Conservation (phyloP, 202 grass and related monocot genomes). For the Musa balbisiana region DNA sequence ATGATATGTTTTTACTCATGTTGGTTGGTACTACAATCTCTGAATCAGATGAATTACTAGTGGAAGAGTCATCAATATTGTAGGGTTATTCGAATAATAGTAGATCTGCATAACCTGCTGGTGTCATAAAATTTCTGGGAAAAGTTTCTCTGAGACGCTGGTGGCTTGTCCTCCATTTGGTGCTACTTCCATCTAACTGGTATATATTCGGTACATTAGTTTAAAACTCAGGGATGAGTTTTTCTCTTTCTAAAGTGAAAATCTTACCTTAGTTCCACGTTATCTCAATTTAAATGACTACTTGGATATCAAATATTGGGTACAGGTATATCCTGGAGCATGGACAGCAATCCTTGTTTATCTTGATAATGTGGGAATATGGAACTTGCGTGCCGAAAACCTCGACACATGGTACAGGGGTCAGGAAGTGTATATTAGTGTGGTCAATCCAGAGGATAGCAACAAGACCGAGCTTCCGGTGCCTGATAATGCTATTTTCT, state of each 20-base stretch:
- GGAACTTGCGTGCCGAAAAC: constrained; percentile 79
- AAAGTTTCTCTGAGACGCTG: background rate
- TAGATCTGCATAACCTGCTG: too few relatives aligned
- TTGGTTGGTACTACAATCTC: too few relatives aligned
- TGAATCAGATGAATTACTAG: too few relatives aligned
- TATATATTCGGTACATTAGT: background rate
- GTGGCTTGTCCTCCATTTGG: background rate
- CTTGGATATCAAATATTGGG: constrained; percentile 8
- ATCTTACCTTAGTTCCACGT: background rate
- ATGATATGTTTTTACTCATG: too few relatives aligned
- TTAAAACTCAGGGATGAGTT: background rate
- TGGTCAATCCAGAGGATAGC: constrained; percentile 61
- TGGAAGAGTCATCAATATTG: too few relatives aligned
- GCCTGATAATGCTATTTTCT: constrained; percentile 78
- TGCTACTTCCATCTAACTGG: background rate
- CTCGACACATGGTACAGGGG: constrained; percentile 89
- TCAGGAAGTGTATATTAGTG: constrained; percentile 81
- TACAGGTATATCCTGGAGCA: constrained; percentile 86
- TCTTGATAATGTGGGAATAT: constrained; percentile 89
- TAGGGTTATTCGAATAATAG: too few relatives aligned
- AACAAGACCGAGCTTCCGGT: constrained; percentile 46
- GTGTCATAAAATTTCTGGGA: background rate
- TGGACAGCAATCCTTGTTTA: constrained; percentile 89
- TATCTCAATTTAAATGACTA: background rate
- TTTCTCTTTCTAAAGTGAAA: background rate